phyloP scores from a whole-genome alignment of 2,329 filamentous ascomycete genomes.

The Didymella pinodella region DNA sequence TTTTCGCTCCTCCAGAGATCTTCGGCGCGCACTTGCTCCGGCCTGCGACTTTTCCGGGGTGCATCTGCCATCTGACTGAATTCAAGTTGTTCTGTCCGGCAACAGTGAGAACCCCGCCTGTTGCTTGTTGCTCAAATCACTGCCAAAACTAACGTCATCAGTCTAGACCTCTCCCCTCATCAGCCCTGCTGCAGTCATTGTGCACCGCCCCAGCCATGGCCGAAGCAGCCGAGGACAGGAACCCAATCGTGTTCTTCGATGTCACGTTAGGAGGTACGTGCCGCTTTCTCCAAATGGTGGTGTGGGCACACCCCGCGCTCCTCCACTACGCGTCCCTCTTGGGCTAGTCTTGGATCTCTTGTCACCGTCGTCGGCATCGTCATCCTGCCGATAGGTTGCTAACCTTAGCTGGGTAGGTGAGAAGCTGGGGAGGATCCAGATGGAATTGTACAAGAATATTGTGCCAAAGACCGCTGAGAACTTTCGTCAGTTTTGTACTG shows the following conservation, averaged over 20 bases:
- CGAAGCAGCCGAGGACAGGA: slow-evolving; percentile 44
- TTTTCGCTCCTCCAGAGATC: slow-evolving; percentile 25
- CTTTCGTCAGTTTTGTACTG: slow-evolving; percentile 96
- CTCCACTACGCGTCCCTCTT: slow-evolving; percentile 18
- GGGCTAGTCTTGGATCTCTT: slow-evolving; percentile 16
- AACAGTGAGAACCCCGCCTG: slow-evolving; percentile 19
- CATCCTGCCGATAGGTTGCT: slow-evolving; percentile 23
- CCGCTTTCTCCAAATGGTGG: slow-evolving; percentile 24
- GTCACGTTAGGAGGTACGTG: slow-evolving; percentile 76
- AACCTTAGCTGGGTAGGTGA: slow-evolving; percentile 41
- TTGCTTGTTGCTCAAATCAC: slow-evolving; percentile 18
- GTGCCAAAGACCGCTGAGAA: slow-evolving; percentile 93
- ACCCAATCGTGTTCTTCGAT: slow-evolving; percentile 75
- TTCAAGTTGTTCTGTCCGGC: slow-evolving; percentile 6
- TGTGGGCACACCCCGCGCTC: slow-evolving; percentile 20
- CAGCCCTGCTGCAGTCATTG: slow-evolving; percentile 21
- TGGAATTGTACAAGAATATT: slow-evolving; percentile 80
- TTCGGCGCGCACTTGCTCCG: slow-evolving; percentile 23
- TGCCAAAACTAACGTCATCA: slow-evolving; percentile 32
- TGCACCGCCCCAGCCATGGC: slow-evolving; percentile 49
- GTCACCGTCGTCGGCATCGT: slow-evolving; percentile 13
- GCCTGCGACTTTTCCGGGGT: slow-evolving; percentile 14
- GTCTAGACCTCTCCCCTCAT: slow-evolving; percentile 16
- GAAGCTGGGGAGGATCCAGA: slow-evolving; percentile 49
- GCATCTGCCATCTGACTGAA: slow-evolving; percentile 7